A percentile compares a stretch with the other conserved stretches of the same genome.
phyloP scores from a whole-genome alignment of 768 basidiomycete species.

The Pleurotus ostreatus region DNA sequence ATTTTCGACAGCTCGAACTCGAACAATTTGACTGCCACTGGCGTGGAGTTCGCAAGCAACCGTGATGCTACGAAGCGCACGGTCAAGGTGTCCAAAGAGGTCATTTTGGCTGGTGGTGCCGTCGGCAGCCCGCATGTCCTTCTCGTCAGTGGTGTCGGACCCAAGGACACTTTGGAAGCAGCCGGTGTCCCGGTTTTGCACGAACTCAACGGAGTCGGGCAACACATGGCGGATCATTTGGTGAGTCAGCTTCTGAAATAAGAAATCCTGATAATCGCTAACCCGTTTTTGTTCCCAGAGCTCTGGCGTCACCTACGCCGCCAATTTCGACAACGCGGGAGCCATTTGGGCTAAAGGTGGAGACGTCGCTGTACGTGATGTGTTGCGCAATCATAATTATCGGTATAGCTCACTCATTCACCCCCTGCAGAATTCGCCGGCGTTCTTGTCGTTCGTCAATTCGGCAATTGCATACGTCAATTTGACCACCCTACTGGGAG shows the following conservation, averaged over 20 bases:
- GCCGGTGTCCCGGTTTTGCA: constrained; percentile 36
- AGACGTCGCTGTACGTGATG: not conserved
- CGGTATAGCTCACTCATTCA: not conserved
- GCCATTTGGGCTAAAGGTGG: not conserved
- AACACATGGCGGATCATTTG: constrained; percentile 1
- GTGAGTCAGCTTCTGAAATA: not conserved
- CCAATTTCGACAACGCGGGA: constrained; percentile 5
- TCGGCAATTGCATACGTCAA: constrained; percentile 49
- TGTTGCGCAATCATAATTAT: not conserved
- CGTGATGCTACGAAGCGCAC: constrained; percentile 28
- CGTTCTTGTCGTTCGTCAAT: constrained; percentile 46
- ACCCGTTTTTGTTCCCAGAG: not conserved
- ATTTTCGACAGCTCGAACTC: constrained; percentile 29
- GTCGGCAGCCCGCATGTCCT: constrained; percentile 48
- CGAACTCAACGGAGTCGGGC: constrained; percentile 36
- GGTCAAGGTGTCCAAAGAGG: constrained; percentile 58
- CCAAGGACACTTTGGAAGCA: constrained; percentile 37
- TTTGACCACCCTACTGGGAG: constrained; percentile 34
- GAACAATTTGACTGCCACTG: constrained; percentile 34
- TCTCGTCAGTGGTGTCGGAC: constrained; percentile 51
- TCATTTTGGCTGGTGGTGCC: constrained; percentile 47
- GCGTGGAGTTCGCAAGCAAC: constrained; percentile 44
- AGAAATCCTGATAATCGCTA: not conserved
- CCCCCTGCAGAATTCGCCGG: constrained; percentile 4
- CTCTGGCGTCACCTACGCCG: constrained; percentile 2